These are phyloP conservation scores for Macaranga tanarius DNA, from an alignment of 441 rosid species.

Conservation along the genomic window DNA sequence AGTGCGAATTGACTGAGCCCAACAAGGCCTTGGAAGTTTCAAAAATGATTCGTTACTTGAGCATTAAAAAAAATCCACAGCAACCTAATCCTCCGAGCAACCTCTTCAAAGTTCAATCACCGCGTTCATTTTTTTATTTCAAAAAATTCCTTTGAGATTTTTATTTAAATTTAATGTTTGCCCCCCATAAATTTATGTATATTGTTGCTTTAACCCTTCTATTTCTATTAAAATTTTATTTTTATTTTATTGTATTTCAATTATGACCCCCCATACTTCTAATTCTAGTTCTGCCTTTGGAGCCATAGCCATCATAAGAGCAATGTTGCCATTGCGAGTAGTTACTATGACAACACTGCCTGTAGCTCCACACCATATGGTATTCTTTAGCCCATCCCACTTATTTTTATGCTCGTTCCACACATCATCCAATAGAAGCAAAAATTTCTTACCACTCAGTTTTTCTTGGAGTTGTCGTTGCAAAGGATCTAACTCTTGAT, in stretches of 20 bases:
- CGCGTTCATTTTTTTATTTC: no score
- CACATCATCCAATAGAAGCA: slow-evolving; percentile 31
- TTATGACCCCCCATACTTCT: no score
- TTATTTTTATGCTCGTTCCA: slow-evolving; percentile 21
- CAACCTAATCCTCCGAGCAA: background rate
- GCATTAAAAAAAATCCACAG: background rate
- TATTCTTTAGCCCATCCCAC: slow-evolving; percentile 9
- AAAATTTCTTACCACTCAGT: slow-evolving; percentile 3
- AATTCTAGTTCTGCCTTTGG: no score
- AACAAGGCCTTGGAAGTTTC: background rate
- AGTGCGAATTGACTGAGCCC: background rate
- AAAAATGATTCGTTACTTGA: background rate
- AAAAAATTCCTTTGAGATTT: no score
- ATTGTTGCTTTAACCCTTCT: no score
- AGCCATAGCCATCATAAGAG: slow-evolving; percentile 18
- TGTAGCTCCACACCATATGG: background rate
- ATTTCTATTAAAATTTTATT: no score
- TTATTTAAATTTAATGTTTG: no score
- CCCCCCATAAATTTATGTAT: no score
- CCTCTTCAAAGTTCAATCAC: background rate
- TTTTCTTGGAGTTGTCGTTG: slow-evolving; percentile 10
- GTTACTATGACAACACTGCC: slow-evolving; percentile 20
- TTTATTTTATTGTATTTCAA: no score
- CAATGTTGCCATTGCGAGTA: slow-evolving; percentile 18
- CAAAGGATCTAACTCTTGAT: slow-evolving; percentile 13